Percentiles rank a stretch among this genome's conserved stretches.
Conservation (phyloP, 768 basidiomycete species). For the Myochromella boudieri region DNA sequence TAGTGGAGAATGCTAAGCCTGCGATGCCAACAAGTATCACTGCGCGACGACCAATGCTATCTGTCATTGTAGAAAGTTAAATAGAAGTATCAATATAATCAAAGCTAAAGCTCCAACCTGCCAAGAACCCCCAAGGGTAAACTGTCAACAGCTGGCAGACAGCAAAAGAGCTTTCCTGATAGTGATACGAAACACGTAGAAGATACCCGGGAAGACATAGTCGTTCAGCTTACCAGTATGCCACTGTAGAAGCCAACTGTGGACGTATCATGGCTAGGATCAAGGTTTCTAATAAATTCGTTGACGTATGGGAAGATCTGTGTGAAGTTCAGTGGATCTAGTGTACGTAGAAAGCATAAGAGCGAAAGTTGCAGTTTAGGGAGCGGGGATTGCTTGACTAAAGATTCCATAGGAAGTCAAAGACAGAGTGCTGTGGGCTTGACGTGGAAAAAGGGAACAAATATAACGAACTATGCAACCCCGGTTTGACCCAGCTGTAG, state of each 20-base stretch:
- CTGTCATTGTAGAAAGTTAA: too few species aligned
- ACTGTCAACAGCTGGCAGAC: conserved; percentile 57
- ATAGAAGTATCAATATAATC: too few species aligned
- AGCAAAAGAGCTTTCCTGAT: conserved; percentile 61
- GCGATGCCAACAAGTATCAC: conserved; percentile 53
- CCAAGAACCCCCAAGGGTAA: conserved; percentile 59
- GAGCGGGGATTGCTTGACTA: conserved; percentile 4
- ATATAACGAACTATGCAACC: neutral
- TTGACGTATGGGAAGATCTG: conserved; percentile 72
- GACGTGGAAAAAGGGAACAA: too few species aligned
- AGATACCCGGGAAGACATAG: too few species aligned
- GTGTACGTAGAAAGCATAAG: conserved; percentile 51
- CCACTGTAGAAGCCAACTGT: conserved; percentile 68
- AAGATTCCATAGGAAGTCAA: conserved; percentile 3
- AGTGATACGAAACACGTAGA: conserved; percentile 1
- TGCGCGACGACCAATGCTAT: conserved; percentile 60
- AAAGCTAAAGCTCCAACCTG: too few species aligned
- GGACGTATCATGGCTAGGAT: conserved; percentile 53
- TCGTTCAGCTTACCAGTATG: conserved; percentile 49
- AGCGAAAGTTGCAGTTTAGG: conserved; percentile 43
- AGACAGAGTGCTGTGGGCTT: too few species aligned
- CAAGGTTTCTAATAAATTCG: conserved; percentile 56
- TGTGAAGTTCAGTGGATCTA: conserved; percentile 61
- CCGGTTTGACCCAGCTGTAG: neutral
- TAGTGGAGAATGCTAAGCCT: conserved; percentile 46